These are phyloP conservation scores for Blastomyces percursus DNA, from an alignment of 2,329 filamentous ascomycete genomes.

Conservation along the genomic window DNA sequence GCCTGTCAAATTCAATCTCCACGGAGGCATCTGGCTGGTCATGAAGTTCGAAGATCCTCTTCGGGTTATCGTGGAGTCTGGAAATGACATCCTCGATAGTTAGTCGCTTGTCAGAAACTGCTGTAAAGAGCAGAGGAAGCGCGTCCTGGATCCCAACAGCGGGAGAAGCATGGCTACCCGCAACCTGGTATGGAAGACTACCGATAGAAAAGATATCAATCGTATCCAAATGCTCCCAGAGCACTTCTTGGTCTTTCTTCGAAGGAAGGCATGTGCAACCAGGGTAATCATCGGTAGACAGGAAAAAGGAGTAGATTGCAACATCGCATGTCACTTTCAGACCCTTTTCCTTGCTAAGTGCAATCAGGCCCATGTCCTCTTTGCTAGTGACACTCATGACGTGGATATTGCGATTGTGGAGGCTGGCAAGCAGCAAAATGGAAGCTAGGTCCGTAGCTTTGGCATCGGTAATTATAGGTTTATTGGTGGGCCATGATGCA, in stretches of 20 bases:
- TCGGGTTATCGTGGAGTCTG: constrained; percentile 66
- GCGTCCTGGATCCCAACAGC: constrained; percentile 61
- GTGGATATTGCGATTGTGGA: constrained; percentile 67
- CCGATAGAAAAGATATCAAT: constrained; percentile 74
- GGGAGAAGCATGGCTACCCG: constrained; percentile 47
- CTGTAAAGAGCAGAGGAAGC: constrained; percentile 63
- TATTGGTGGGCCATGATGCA: constrained; percentile 63
- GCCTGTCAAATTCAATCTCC: constrained; percentile 64
- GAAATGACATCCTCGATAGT: constrained; percentile 62
- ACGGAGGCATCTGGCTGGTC: constrained; percentile 63
- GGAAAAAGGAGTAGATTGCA: constrained; percentile 66
- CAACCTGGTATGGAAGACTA: constrained; percentile 66
- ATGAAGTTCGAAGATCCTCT: constrained; percentile 71
- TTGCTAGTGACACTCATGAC: constrained; percentile 71
- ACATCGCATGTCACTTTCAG: constrained; percentile 73
- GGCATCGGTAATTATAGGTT: constrained; percentile 71
- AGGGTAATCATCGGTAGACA: constrained; percentile 60
- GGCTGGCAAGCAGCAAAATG: constrained; percentile 63
- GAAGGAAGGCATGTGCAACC: constrained; percentile 57
- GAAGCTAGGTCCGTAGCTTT: constrained; percentile 73
- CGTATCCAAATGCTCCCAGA: constrained; percentile 61
- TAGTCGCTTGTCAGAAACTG: constrained; percentile 60
- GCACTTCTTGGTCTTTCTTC: constrained; percentile 55
- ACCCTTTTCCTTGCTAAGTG: constrained; percentile 70
- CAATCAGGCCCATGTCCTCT: constrained; percentile 67